phyloP scores from a whole-genome alignment of 2,329 filamentous ascomycete species.

The Cyanodermella asteris region DNA sequence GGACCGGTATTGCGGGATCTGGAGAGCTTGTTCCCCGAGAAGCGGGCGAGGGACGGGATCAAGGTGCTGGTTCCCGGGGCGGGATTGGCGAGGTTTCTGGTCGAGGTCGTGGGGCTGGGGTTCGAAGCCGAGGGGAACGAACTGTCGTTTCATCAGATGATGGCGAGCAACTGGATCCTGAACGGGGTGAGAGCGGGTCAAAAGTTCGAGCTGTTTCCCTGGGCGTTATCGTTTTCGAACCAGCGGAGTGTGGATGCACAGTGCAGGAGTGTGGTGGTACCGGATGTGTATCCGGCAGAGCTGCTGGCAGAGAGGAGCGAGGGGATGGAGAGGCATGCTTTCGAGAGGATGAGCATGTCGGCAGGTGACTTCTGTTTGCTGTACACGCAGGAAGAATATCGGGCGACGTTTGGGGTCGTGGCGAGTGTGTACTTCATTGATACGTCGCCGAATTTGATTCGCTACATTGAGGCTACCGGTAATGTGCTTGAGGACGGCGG shows the following conservation, averaged over 20 bases:
- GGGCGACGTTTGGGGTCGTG: constrained; percentile 53
- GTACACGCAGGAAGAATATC: constrained; percentile 45
- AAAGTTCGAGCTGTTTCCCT: constrained; percentile 60
- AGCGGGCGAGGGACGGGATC: constrained; percentile 20
- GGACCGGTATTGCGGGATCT: constrained; percentile 49
- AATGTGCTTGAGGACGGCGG: constrained; percentile 60
- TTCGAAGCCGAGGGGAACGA: constrained; percentile 74
- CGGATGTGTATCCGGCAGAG: constrained; percentile 54
- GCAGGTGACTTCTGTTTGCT: constrained; percentile 82
- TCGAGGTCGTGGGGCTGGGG: constrained; percentile 56
- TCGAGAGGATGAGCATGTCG: constrained; percentile 71
- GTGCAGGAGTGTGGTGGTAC: constrained; percentile 48
- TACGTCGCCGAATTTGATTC: constrained; percentile 79
- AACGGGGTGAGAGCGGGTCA: constrained; percentile 32
- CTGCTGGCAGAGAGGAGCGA: constrained; percentile 21
- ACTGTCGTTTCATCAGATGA: constrained; percentile 90
- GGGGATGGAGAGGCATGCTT: constrained; percentile 8
- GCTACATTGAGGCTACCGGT: constrained; percentile 66
- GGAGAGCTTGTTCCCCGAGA: constrained; percentile 20
- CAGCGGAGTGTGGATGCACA: constrained; percentile 54
- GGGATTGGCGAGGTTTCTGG: constrained; percentile 70
- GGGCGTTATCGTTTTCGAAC: constrained; percentile 75
- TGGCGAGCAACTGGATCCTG: constrained; percentile 46
- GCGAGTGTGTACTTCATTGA: constrained; percentile 91
- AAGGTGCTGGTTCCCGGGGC: constrained; percentile 41